Conservation (phyloP, 805 yeast species). For the Suhomyces canberraensis region DNA sequence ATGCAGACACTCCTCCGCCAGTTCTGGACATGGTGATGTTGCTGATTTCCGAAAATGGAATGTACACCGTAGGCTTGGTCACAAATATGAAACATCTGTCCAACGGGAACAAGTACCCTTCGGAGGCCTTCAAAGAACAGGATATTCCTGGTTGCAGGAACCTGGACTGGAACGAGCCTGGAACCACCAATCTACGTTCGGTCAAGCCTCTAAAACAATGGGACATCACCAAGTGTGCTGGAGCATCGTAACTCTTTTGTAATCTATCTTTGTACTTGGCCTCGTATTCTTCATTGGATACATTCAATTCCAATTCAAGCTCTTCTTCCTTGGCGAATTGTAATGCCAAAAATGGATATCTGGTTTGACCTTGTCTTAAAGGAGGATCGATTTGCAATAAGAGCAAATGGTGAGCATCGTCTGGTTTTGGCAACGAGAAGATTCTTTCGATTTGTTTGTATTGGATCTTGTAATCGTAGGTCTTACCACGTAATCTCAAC, state of each 20-base stretch:
- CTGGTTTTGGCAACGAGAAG: conserved; percentile 90
- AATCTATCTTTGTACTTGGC: conserved; percentile 70
- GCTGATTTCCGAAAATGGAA: conserved; percentile 80
- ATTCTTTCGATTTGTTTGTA: conserved; percentile 86
- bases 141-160: conserved; percentile 82
- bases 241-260: conserved; percentile 74
- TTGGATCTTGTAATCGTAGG: conserved; percentile 94
- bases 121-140: conserved; percentile 92
- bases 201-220: conserved; percentile 89
- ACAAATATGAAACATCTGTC: conserved; percentile 88
- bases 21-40: conserved; percentile 83
- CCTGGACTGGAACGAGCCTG: conserved; percentile 76
- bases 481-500: conserved; percentile 91
- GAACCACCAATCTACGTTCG: conserved; percentile 78
- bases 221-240: conserved; percentile 81
- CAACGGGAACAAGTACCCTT: conserved; percentile 89
- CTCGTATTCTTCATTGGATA: conserved; percentile 79
- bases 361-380: conserved; percentile 94
- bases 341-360: conserved; percentile 86
- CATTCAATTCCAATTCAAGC: conserved; percentile 81
- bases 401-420: conserved; percentile 84
- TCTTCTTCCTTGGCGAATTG: conserved; percentile 91
- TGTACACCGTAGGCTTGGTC: conserved; percentile 90
- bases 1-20: conserved; percentile 67
- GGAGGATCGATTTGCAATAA: conserved; percentile 96